A percentile compares a stretch with the other conserved stretches of the same genome.
These are phyloP conservation scores for Ochetophila trinervis DNA, from an alignment of 306 rosid genomes.

Conservation along the genomic window DNA sequence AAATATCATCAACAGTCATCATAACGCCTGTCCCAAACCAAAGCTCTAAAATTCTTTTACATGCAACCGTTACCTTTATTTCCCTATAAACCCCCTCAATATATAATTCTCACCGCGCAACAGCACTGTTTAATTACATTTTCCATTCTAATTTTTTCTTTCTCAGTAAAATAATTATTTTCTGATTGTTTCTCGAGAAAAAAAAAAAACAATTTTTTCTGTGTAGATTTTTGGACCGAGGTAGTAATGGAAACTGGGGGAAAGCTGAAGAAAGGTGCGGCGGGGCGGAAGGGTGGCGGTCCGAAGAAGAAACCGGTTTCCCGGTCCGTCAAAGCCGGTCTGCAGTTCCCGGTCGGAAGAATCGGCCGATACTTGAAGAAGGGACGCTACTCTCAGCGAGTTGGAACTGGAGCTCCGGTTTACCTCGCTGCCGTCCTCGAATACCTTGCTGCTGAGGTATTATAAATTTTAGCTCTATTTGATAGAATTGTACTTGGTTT, in stretches of 20 bases:
- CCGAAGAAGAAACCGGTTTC: constrained; percentile 47
- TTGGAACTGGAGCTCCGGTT: constrained; percentile 52
- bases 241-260: neutral
- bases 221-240: neutral
- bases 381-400: constrained; percentile 42
- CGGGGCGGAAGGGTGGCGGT: constrained; percentile 40
- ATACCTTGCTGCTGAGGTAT: constrained; percentile 51
- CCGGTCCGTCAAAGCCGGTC: constrained; percentile 43
- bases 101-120: too few relatives aligned
- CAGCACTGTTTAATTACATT: too few relatives aligned
- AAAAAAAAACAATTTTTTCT: too few relatives aligned
- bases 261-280: constrained; percentile 45
- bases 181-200: constrained; percentile 29
- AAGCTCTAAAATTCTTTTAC: neutral
- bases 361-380: constrained; percentile 48
- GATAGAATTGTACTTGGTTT: neutral
- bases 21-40: constrained; percentile 7
- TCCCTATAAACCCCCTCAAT: neutral
- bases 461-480: neutral
- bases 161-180: neutral
- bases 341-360: constrained; percentile 49
- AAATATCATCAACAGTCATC: neutral
- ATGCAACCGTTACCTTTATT: too few relatives aligned
- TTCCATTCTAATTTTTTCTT: neutral
- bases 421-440: constrained; percentile 49